Percentiles rank a stretch among this genome's conserved stretches.
phyloP scores from a whole-genome alignment of 78 protist species.

The Dictyostelium brefeldianum region DNA sequence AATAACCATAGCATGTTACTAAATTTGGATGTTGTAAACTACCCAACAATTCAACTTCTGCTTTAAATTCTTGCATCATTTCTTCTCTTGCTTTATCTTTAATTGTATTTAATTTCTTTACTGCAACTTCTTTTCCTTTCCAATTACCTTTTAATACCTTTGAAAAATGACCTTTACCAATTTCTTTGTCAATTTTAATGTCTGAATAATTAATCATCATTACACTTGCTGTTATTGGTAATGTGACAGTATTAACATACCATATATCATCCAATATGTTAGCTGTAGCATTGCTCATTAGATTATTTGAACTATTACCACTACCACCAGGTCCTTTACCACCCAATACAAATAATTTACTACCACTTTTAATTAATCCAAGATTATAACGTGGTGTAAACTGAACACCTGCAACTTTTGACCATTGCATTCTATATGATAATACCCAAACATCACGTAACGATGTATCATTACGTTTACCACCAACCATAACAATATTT shows the following conservation, averaged over 20 bases:
- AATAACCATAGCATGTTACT: slow-evolving; percentile 69
- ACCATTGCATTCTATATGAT: slow-evolving; percentile 67
- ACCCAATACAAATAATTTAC: slow-evolving; percentile 53
- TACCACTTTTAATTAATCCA: slow-evolving; percentile 59
- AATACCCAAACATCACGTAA: slow-evolving; percentile 65
- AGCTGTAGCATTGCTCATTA: background rate
- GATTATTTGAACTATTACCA: background rate
- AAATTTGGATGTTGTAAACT: slow-evolving; percentile 75
- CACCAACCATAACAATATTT: slow-evolving; percentile 63
- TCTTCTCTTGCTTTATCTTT: slow-evolving; percentile 62
- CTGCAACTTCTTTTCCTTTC: slow-evolving; percentile 77
- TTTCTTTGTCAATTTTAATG: slow-evolving; percentile 69
- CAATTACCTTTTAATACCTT: slow-evolving; percentile 68
- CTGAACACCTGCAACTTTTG: slow-evolving; percentile 55
- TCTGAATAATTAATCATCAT: slow-evolving; percentile 63
- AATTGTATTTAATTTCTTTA: slow-evolving; percentile 46
- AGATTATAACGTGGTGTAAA: slow-evolving; percentile 57
- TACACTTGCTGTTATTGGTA: slow-evolving; percentile 66
- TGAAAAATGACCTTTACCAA: slow-evolving; percentile 77
- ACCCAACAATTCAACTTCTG: slow-evolving; percentile 72
- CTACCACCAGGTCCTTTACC: slow-evolving; percentile 31
- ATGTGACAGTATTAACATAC: slow-evolving; percentile 68
- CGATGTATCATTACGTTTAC: slow-evolving; percentile 33
- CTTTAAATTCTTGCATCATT: slow-evolving; percentile 70
- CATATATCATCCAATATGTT: slow-evolving; percentile 66